Evolutionary conservation across 257 asterid genomes (phyloP), one percentile per base, ranked within the genome.

Genomic region (Solanum bulbocastanum): DNA sequence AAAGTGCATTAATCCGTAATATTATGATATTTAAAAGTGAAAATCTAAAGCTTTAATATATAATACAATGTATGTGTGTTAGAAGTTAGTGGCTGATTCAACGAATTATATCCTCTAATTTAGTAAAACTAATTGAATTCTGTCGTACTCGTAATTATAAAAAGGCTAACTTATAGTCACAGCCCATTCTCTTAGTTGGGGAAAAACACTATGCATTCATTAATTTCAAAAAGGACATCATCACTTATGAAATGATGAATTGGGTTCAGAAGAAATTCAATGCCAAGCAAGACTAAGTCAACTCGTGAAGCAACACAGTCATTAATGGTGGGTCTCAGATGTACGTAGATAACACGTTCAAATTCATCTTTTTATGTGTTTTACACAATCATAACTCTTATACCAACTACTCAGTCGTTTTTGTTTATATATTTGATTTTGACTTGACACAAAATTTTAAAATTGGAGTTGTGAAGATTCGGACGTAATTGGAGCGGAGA

Each of bases 361-460:
- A 58, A 58, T 58, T 58, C 68, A 58, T 3, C 0, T 22, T 32
- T 32, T 18, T 18, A 18, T 33, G 1, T 32, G n/a, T 1, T 71
- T 69, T 69, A 15, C 22, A 6, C 0, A 30, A 68, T 68, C 37
- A 69, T 3, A 69, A 60, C 32, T 60, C 69, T 60, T 60, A 22
- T 7, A 56, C 65, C 65, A 56, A 56, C 2, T 18, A 56, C 0
- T 56, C 4, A 1, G 0, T 3, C 11, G 7, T n/a, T 23, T 62
- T 0, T 0, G 3, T 62, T 23, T 62, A 0, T 62, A 0, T n/a
- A 1, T 10, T 62, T 62, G 15, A 62, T 56, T 56, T 1, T 56
- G 0, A 56, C 0, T 56, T 56, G 0, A 20, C 0, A 20, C 0
- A 20, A 20, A 56, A 2, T 56, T 56, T 56, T 20, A 0, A 56